A percentile compares a stretch with the other conserved stretches of the same genome.
Conservation (phyloP, 441 rosid genomes). For the Flueggea neowawraea region DNA sequence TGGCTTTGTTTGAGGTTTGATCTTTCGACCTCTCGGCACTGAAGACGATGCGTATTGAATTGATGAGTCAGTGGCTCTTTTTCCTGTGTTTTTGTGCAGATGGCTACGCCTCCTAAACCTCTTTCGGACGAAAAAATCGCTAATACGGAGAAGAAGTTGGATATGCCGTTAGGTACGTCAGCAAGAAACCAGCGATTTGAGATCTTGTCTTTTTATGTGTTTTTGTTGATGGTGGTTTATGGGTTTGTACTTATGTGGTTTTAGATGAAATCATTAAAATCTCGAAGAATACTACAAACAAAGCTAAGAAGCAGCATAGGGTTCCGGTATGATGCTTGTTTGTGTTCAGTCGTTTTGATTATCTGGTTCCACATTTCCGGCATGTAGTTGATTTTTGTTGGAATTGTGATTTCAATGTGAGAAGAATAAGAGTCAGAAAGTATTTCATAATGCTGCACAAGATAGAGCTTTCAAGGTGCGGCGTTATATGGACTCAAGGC, state of each 20-base stretch:
- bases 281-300: slow-evolving; percentile 51
- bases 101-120: slow-evolving; percentile 63
- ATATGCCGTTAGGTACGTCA: slow-evolving; percentile 76
- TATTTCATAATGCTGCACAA: slow-evolving; percentile 34
- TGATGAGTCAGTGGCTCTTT: too few relatives aligned
- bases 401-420: background rate
- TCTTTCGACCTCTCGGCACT: too few relatives aligned
- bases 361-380: background rate
- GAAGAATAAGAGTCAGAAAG: slow-evolving; percentile 60
- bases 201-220: background rate
- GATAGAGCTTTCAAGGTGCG: slow-evolving; percentile 48
- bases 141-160: slow-evolving; percentile 83
- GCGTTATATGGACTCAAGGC: slow-evolving; percentile 56
- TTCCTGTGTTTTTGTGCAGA: background rate
- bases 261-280: slow-evolving; percentile 82
- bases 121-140: slow-evolving; percentile 67
- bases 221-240: background rate
- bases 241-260: slow-evolving; percentile 4
- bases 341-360: background rate
- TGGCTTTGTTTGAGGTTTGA: too few relatives aligned
- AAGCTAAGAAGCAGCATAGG: slow-evolving; percentile 47
- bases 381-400: slow-evolving; percentile 5
- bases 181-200: background rate
- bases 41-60: too few relatives aligned
- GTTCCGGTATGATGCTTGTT: slow-evolving; percentile 36